Conservation (phyloP, 2,329 filamentous ascomycete species). For the Alternaria sp. region DNA sequence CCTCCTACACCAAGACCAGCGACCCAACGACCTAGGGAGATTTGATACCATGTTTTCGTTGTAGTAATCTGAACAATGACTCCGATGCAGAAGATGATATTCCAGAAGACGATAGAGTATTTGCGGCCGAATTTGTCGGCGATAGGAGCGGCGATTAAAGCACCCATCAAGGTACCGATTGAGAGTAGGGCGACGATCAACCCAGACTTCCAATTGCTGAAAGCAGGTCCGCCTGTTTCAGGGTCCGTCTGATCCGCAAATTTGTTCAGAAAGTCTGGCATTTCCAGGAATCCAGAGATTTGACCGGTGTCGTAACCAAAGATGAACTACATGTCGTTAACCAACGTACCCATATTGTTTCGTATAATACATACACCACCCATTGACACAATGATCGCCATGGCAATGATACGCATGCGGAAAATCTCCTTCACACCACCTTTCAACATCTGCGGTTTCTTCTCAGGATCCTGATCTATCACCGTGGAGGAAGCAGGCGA, state of each 20-base stretch:
- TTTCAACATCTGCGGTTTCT: slow-evolving; percentile 36
- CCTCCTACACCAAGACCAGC: slow-evolving; percentile 72
- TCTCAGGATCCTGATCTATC: slow-evolving; percentile 35
- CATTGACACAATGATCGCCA: slow-evolving; percentile 47
- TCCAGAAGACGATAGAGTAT: slow-evolving; percentile 68
- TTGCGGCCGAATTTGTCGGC: slow-evolving; percentile 69
- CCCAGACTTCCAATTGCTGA: slow-evolving; percentile 45
- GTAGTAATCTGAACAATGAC: slow-evolving; percentile 72
- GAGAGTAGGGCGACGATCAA: slow-evolving; percentile 61
- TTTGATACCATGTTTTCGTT: slow-evolving; percentile 65
- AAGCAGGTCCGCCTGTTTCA: slow-evolving; percentile 31
- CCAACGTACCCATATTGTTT: neutral
- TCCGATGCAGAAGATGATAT: slow-evolving; percentile 70
- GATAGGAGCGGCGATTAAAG: slow-evolving; percentile 65
- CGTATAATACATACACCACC: slow-evolving; percentile 38
- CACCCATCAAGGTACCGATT: slow-evolving; percentile 77
- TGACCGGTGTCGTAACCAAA: slow-evolving; percentile 49
- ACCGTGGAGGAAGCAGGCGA: slow-evolving; percentile 35
- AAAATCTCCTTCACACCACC: slow-evolving; percentile 40
- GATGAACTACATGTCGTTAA: slow-evolving; percentile 16
- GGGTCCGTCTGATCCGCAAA: slow-evolving; percentile 38
- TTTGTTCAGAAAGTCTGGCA: slow-evolving; percentile 43
- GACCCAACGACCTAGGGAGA: slow-evolving; percentile 70
- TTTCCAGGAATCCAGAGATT: slow-evolving; percentile 49
- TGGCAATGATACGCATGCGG: slow-evolving; percentile 41